A percentile compares a stretch with the other conserved stretches of the same genome.
Evolutionary conservation across 2,329 filamentous ascomycete species (phyloP).

Genomic region (Fusarium acutatum): DNA sequence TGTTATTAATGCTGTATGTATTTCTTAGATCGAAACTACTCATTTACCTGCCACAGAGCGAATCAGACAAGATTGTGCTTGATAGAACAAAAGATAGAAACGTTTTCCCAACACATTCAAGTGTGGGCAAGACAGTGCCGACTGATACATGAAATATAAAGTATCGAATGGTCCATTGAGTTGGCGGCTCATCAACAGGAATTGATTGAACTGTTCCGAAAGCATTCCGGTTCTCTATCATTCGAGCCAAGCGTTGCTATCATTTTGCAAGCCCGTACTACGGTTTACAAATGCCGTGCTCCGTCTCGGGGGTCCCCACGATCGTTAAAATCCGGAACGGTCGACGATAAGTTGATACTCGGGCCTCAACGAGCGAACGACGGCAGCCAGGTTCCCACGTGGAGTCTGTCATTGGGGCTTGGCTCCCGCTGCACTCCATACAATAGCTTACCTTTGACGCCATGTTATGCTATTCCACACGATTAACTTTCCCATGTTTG

Average conservation of each 20-base stretch:
- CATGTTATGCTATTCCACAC: neutral
- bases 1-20: neutral
- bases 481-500: neutral
- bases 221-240: neutral
- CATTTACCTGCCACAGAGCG: neutral
- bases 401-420: constrained; percentile 37
- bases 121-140: too few relatives aligned
- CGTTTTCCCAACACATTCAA: neutral
- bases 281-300: neutral
- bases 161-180: neutral
- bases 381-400: constrained; percentile 28
- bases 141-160: neutral
- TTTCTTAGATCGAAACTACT: neutral
- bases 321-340: neutral
- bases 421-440: constrained; percentile 14
- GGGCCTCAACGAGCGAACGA: constrained; percentile 27
- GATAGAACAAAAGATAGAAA: too few relatives aligned
- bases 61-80: neutral
- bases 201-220: neutral
- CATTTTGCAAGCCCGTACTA: neutral
- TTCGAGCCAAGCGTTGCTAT: neutral
- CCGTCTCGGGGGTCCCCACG: neutral
- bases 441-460: neutral
- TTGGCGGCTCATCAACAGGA: neutral
- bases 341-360: neutral